Evolutionary conservation across 1,284 basidiomycete genomes (phyloP), one percentile per base, ranked within the genome.

Genomic region (Phylloboletellus chloephorus): DNA sequence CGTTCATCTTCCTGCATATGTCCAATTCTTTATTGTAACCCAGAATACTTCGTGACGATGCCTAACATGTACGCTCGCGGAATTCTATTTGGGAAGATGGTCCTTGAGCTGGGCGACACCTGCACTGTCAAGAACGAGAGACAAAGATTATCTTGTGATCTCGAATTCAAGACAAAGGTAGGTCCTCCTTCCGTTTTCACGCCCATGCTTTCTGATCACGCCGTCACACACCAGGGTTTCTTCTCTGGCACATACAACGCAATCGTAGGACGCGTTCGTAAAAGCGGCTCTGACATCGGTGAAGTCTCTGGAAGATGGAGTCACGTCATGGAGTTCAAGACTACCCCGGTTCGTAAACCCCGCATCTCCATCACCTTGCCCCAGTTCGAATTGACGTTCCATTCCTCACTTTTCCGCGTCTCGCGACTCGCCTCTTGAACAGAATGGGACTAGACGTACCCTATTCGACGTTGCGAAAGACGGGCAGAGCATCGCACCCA

Each of bases 21-120:
- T 45, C 31, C 34, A 19, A n/a, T 32, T 20, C 25, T 24, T 40
- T 21, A 53, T 37, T 33, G n/a, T 37, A 20, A 0, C 33, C 23
- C 61, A 81, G 87, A 88, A 52, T 92, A 92, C 63, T 74, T 87
- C 44, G 79, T 92, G 52, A 86, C 85, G 46, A 95, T 96, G 92
- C 93, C 93, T 23, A 96, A 95, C 69, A 95, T 95, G 88, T 98
- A 96, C 61, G 94, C 94, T 15, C 79, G 95, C 31, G 95, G 96
- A 1, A 98, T 98, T 54, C 67, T 98, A 31, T 98, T 97, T 61
- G 96, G 95, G 12, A 95, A 93, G 73, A 97, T 99, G 93, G 84
- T 98, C 13, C 73, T 97, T 37, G 95, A 99, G 68, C 74, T 99
- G 11, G 95, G 95, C 7, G 95, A 98, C 66, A 78, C 79, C 21